Percentiles rank a stretch among this genome's conserved stretches.
Conservation (phyloP, 495 filamentous ascomycete species). For the Articulospora tetracladia region DNA sequence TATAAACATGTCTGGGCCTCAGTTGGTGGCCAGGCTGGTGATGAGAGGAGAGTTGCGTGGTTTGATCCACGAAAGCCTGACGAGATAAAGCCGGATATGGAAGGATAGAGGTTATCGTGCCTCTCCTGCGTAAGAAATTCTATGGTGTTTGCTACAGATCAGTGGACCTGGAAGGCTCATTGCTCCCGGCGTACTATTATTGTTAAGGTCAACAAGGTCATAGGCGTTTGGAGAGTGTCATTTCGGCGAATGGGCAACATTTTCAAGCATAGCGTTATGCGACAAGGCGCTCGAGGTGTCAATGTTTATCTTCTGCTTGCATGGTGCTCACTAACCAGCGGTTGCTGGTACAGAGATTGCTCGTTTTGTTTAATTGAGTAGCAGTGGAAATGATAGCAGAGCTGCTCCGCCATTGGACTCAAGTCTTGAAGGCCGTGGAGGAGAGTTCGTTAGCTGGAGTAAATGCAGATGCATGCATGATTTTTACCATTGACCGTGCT, state of each 20-base stretch:
- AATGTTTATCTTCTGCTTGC: background rate
- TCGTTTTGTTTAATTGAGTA: background rate
- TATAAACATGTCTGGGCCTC: conserved; percentile 80
- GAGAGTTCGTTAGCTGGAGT: background rate
- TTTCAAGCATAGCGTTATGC: conserved; percentile 21
- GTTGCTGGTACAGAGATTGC: background rate
- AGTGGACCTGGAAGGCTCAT: background rate
- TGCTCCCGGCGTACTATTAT: background rate
- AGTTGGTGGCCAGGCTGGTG: conserved; percentile 72
- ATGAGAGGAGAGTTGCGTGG: conserved; percentile 48
- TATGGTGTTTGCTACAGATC: background rate
- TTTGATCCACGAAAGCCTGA: conserved; percentile 47
- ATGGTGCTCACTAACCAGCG: background rate
- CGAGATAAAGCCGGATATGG: conserved; percentile 44
- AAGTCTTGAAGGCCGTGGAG: no score
- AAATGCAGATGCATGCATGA: background rate
- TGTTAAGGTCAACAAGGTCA: background rate
- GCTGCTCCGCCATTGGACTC: no score
- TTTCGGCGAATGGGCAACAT: background rate
- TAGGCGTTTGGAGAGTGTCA: background rate
- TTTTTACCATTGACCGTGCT: no score
- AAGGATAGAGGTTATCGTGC: conserved; percentile 14
- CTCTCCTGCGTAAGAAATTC: background rate
- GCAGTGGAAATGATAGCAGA: background rate
- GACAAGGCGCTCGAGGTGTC: conserved; percentile 7